phyloP scores from a whole-genome alignment of 225 moss, liverwort and hornwort genomes.

The Physcomitrium patens region DNA sequence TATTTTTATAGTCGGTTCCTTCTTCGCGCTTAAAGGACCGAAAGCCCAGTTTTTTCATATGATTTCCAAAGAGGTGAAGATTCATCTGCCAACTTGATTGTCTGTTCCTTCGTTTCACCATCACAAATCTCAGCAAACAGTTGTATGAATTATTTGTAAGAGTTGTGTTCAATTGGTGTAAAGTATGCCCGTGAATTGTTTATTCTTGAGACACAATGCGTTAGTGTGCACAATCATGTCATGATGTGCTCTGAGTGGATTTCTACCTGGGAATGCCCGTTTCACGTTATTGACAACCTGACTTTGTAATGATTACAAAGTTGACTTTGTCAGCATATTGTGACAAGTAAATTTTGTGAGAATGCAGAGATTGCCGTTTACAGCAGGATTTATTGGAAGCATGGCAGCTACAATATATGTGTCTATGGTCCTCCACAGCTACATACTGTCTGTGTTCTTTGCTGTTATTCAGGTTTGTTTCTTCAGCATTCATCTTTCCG shows the following conservation, averaged over 20 bases:
- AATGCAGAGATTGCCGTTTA: constrained; percentile 86
- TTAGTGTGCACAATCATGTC: constrained; percentile 8
- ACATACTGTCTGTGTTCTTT: constrained; percentile 78
- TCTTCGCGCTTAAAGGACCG: constrained; percentile 95
- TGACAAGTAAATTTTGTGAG: not conserved
- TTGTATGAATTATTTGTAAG: not conserved
- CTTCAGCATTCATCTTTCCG: constrained; percentile 9
- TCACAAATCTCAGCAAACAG: not conserved
- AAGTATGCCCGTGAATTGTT: not conserved
- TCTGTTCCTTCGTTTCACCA: not conserved
- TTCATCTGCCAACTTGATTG: constrained; percentile 16
- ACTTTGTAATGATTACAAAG: constrained; percentile 3
- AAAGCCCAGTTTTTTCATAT: constrained; percentile 90
- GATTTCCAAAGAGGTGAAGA: constrained; percentile 83
- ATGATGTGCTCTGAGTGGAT: not conserved
- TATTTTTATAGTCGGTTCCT: constrained; percentile 87
- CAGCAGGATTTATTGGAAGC: constrained; percentile 81
- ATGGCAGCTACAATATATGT: constrained; percentile 91
- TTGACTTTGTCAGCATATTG: not conserved
- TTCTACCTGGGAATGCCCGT: not conserved
- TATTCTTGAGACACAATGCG: not conserved
- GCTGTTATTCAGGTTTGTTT: constrained; percentile 74
- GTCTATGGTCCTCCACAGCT: constrained; percentile 87
- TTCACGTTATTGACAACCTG: not conserved
- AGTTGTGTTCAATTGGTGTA: not conserved